These are phyloP conservation scores for Ensete ventricosum DNA, from an alignment of 176 grass and related monocot species.

Conservation along the genomic window DNA sequence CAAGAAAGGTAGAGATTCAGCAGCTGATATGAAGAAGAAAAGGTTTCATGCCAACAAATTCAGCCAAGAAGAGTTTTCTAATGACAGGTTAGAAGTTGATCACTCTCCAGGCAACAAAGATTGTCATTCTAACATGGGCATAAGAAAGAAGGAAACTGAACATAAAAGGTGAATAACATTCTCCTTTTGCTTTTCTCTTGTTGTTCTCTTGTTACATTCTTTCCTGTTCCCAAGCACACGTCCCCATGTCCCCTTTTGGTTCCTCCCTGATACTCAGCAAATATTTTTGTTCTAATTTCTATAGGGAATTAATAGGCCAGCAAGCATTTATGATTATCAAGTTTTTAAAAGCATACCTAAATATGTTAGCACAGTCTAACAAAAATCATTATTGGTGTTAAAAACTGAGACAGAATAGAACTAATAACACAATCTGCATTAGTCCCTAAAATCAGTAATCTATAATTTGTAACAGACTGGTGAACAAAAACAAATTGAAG, in stretches of 20 bases:
- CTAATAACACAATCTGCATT: no score
- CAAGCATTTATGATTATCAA: neutral
- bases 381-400: neutral
- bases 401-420: neutral
- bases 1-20: slow-evolving; percentile 47
- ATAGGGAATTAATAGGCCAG: neutral
- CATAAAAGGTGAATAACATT: slow-evolving; percentile 25
- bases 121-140: neutral
- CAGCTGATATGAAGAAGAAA: slow-evolving; percentile 16
- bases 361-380: neutral
- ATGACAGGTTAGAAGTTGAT: slow-evolving; percentile 11
- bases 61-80: slow-evolving; percentile 33
- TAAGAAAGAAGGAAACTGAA: slow-evolving; percentile 3
- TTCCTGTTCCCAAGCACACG: neutral
- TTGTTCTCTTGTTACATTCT: neutral
- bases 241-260: neutral
- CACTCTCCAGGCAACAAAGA: neutral
- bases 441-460: neutral
- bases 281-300: neutral
- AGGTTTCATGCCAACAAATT: slow-evolving; percentile 21
- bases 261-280: neutral
- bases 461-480: no score
- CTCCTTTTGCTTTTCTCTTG: neutral
- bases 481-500: no score
- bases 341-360: neutral